Conservation (phyloP, 2,329 filamentous ascomycete genomes). For the Hypomyces perniciosus region DNA sequence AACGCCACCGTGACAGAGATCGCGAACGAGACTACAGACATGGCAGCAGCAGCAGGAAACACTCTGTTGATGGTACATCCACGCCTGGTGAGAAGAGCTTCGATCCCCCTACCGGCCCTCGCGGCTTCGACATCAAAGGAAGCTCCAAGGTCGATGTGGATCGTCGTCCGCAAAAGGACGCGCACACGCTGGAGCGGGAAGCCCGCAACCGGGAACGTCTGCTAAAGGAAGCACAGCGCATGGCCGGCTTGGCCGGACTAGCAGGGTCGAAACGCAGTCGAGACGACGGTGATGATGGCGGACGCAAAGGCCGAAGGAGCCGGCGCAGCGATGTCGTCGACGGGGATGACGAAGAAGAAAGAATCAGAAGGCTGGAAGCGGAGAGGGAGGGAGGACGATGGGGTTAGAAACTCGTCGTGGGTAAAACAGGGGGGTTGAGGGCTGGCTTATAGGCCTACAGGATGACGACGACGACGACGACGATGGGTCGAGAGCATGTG, state of each 20-base stretch:
- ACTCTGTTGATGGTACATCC: slow-evolving; percentile 20
- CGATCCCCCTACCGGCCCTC: slow-evolving; percentile 37
- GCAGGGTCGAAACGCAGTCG: slow-evolving; percentile 45
- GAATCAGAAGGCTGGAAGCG: slow-evolving; percentile 50
- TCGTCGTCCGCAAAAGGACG: slow-evolving; percentile 38
- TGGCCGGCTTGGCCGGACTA: slow-evolving; percentile 47
- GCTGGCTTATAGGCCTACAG: slow-evolving; percentile 33
- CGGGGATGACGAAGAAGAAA: slow-evolving; percentile 45
- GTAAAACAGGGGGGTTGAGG: slow-evolving; percentile 52
- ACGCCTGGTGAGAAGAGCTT: slow-evolving; percentile 34
- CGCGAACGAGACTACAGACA: slow-evolving; percentile 28
- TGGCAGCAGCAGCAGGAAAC: slow-evolving; percentile 29
- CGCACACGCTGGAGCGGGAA: slow-evolving; percentile 66
- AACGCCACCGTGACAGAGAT: slow-evolving; percentile 31
- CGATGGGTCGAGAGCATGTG: background rate
- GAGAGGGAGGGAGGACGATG: slow-evolving; percentile 53
- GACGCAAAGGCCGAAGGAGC: slow-evolving; percentile 34
- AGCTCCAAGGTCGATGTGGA: slow-evolving; percentile 12
- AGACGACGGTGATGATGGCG: slow-evolving; percentile 37
- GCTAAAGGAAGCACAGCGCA: slow-evolving; percentile 62
- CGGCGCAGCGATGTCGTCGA: slow-evolving; percentile 44
- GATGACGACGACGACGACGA: background rate
- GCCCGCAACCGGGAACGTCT: slow-evolving; percentile 59
- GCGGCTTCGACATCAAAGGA: slow-evolving; percentile 33
- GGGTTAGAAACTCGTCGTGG: slow-evolving; percentile 27